Conservation (phyloP, 2,329 filamentous ascomycete genomes). For the Phymatotrichopsis omnivora region DNA sequence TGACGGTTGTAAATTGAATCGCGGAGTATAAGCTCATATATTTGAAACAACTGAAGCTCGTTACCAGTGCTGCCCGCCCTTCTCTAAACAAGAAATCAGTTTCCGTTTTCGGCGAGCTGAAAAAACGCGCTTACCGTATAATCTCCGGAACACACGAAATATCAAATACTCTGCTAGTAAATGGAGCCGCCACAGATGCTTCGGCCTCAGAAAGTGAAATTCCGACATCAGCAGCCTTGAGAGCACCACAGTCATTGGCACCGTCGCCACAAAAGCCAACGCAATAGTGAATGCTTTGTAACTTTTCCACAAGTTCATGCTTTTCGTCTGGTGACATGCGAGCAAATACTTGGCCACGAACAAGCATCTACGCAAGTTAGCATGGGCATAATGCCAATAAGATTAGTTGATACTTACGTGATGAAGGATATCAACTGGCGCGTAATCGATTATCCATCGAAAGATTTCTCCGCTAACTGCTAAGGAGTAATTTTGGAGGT, state of each 20-base stretch:
- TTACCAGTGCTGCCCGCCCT: constrained; percentile 89
- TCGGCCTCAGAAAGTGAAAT: constrained; percentile 96
- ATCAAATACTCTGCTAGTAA: constrained; percentile 90
- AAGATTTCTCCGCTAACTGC: constrained; percentile 91
- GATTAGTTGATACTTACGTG: constrained; percentile 41
- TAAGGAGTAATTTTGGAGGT: constrained; percentile 73
- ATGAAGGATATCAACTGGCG: constrained; percentile 65
- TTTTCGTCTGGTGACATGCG: constrained; percentile 99
- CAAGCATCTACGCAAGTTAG: constrained; percentile 57
- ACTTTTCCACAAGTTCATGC: constrained; percentile 90
- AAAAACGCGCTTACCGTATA: constrained; percentile 50
- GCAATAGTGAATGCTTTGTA: constrained; percentile 92
- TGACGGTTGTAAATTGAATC: constrained; percentile 97
- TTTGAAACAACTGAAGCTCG: constrained; percentile 98
- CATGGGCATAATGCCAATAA: not conserved
- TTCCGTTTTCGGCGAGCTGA: not conserved
- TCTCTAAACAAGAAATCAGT: constrained; percentile 45
- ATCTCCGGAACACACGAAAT: constrained; percentile 91
- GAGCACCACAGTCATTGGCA: constrained; percentile 90
- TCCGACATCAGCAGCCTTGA: constrained; percentile 94
- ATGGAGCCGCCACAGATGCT: constrained; percentile 94
- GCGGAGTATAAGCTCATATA: constrained; percentile 99
- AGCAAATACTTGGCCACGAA: constrained; percentile 85
- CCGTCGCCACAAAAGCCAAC: constrained; percentile 95
- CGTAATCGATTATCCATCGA: constrained; percentile 91